Conservation (phyloP, 352 stramenopile species). For the Pythium aristosporum region DNA sequence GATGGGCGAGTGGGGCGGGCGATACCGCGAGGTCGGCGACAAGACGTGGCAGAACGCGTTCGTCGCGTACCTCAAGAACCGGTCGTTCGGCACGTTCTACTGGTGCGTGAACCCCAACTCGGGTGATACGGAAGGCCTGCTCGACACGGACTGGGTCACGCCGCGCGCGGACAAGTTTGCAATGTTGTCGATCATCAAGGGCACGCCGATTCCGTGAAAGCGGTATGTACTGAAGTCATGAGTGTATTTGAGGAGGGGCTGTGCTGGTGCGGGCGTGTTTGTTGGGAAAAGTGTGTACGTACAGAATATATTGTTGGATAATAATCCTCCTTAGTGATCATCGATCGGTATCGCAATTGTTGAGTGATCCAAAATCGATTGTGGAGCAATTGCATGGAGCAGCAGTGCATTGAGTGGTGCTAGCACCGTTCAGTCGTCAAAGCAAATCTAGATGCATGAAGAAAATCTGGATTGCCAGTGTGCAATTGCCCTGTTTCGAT, state of each 20-base stretch:
- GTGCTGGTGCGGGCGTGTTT: background rate
- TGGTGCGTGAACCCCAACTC: slow-evolving; percentile 73
- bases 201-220: slow-evolving; percentile 32
- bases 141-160: slow-evolving; percentile 58
- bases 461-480: too few relatives aligned
- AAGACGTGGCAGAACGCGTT: slow-evolving; percentile 50
- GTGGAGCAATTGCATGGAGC: too few relatives aligned
- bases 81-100: slow-evolving; percentile 45
- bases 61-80: slow-evolving; percentile 33
- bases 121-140: slow-evolving; percentile 54
- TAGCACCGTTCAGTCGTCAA: too few relatives aligned
- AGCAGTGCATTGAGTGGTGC: too few relatives aligned
- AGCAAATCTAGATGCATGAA: too few relatives aligned
- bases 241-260: background rate
- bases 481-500: too few relatives aligned
- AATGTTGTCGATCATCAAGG: slow-evolving; percentile 42
- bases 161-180: slow-evolving; percentile 42
- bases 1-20: slow-evolving; percentile 8
- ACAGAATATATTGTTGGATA: too few relatives aligned
- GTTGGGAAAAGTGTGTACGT: background rate
- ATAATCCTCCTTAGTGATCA: too few relatives aligned
- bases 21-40: slow-evolving; percentile 34
- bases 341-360: too few relatives aligned
- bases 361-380: too few relatives aligned
- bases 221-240: background rate